Base-by-base conservation (phyloP, 129 eudicot genomes). In the Chrysanthemum lavandulifolium region DNA sequence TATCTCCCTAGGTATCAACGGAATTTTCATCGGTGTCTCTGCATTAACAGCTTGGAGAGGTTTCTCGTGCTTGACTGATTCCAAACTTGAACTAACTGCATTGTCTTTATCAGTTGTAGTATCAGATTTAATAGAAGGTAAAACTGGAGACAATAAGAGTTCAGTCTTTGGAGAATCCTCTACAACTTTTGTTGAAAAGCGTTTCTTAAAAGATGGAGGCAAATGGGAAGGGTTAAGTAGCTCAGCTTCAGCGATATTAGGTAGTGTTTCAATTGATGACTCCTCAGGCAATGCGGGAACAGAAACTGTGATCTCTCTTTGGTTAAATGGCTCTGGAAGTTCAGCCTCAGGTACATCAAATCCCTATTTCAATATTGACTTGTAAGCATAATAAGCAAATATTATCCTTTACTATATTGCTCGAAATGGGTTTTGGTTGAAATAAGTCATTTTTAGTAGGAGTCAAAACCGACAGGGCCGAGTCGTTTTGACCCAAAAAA, bases 291-390 rank as follows among this genome's bases (percentile, higher is more conserved):
- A 14, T 13, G 70, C 4, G 23, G 74, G 73, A 43, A 51, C 57
- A 65, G 48, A 65, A 48, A 51, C 57, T 65, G 45, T 43, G 12
- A 64, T 70, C 61, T 62, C 74, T 54, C 36, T 73, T 59, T 73
- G 48, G 78, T 83, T 83, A 61, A 83, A 85, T 45, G 90, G 90
- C 57, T 85, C 88, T 0, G 97, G 97, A 58, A 91, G 80, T 61
- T 51, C 88, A 61, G 95, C 97, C 77, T 85, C 89, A 8, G 97
- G 97, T 13, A 91, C 71, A 29, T 85, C 91, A 51, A 62, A 78
- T 16, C 43, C 86, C 95, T 91, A 81, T 31, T 74, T 65, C 49
- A 55, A 64, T 47, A 36, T 64, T 53, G 13, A 56, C 27, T 19
- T 71, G 56, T 71, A 71, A 71, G 75, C 57, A 59, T 16, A 58